These are phyloP conservation scores for Diaporthe sp. DNA, from an alignment of 2,329 filamentous ascomycete species.

Conservation along the genomic window DNA sequence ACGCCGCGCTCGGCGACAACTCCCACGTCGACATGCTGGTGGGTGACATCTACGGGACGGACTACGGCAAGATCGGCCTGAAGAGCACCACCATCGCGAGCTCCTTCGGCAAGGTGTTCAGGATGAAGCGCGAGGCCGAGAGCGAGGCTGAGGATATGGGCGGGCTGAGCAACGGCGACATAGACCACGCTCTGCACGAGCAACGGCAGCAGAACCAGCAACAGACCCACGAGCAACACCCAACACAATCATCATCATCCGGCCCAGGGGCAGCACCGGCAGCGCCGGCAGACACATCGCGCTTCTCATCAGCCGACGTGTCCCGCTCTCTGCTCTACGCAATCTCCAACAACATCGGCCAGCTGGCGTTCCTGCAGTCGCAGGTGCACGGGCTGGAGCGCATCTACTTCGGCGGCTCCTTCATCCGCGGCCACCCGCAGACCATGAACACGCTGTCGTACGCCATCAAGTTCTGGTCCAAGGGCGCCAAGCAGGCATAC, in stretches of 20 bases:
- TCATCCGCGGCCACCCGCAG: constrained; percentile 95
- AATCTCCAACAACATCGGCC: constrained; percentile 97
- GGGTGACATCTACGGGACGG: constrained; percentile 96
- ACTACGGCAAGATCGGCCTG: constrained; percentile 95
- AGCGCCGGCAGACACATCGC: constrained; percentile 46
- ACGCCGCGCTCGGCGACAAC: constrained; percentile 94
- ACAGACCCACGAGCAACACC: constrained; percentile 33
- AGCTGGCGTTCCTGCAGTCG: constrained; percentile 97
- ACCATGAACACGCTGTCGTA: constrained; percentile 98
- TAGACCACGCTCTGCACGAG: constrained; percentile 49
- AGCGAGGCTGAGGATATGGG: constrained; percentile 81
- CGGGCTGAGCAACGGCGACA: constrained; percentile 66
- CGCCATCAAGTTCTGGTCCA: constrained; percentile 96
- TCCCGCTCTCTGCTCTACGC: constrained; percentile 93
- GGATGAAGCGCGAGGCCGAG: constrained; percentile 89
- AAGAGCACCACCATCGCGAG: constrained; percentile 97
- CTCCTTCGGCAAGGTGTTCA: constrained; percentile 97
- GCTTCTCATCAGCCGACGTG: constrained; percentile 87
- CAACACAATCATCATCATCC: constrained; percentile 43
- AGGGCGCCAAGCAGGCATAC: constrained; percentile 93
- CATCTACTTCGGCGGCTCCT: constrained; percentile 98
- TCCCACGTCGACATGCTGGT: constrained; percentile 95
- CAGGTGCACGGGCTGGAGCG: constrained; percentile 92
- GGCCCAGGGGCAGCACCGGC: constrained; percentile 43
- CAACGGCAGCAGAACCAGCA: constrained; percentile 41